These are phyloP conservation scores for Periconia digitata DNA, from an alignment of 2,329 filamentous ascomycete genomes.

Conservation along the genomic window DNA sequence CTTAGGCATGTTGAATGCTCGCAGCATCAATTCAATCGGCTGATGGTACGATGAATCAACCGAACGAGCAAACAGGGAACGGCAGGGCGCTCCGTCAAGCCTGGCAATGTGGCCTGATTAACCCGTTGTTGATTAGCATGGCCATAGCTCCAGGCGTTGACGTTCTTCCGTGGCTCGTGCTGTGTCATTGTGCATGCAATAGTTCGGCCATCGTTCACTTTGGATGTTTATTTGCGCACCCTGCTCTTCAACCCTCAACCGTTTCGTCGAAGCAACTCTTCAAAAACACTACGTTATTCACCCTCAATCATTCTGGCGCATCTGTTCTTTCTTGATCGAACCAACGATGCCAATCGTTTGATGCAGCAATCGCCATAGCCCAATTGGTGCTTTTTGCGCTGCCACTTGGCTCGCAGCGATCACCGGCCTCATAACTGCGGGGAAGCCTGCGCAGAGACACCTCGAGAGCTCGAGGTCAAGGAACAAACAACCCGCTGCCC, in stretches of 20 bases:
- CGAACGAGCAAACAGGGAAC: no score
- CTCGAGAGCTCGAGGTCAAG: not conserved
- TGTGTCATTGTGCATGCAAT: not conserved
- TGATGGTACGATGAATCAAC: no score
- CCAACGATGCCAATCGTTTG: not conserved
- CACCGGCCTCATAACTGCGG: conserved; percentile 3
- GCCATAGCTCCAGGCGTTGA: no score
- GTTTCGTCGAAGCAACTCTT: not conserved
- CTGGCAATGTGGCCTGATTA: no score
- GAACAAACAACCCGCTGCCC: no score
- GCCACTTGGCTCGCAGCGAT: not conserved
- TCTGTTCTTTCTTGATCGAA: not conserved
- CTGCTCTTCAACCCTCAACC: not conserved
- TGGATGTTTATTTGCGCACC: not conserved
- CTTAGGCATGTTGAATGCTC: no score
- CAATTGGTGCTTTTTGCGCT: not conserved
- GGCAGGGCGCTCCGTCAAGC: no score
- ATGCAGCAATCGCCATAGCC: not conserved
- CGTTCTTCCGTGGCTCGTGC: not conserved
- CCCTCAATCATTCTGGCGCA: not conserved
- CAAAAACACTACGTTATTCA: not conserved
- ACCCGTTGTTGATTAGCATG: not conserved
- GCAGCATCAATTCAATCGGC: no score
- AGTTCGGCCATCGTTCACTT: no score
- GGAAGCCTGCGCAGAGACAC: conserved; percentile 1